Evolutionary conservation across 2,329 filamentous ascomycete genomes (phyloP).

Genomic region (Botrytis squamosa): DNA sequence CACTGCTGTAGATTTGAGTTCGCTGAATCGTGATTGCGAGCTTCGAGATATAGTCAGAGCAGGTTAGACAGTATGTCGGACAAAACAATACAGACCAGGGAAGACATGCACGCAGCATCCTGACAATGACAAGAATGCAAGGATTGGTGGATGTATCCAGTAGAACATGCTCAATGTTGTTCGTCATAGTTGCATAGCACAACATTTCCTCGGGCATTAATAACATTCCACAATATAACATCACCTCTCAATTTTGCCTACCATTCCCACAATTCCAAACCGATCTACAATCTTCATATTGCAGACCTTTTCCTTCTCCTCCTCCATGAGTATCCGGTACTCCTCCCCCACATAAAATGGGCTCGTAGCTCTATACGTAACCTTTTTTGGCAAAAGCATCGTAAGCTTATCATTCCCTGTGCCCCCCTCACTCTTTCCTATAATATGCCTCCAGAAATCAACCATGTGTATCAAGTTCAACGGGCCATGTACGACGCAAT

Average conservation of each 20-base stretch:
- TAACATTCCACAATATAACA: not conserved
- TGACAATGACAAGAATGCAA: not conserved
- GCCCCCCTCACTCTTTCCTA: constrained; percentile 25
- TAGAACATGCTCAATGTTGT: not conserved
- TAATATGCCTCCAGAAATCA: constrained; percentile 60
- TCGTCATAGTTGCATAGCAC: not conserved
- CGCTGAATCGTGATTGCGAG: not conserved
- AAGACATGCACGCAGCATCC: not conserved
- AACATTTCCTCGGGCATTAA: not conserved
- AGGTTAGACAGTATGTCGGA: not conserved
- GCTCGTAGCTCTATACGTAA: constrained; percentile 49
- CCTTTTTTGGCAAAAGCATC: constrained; percentile 41
- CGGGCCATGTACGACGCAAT: constrained; percentile 76
- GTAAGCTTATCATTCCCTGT: not conserved
- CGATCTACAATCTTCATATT: constrained; percentile 34
- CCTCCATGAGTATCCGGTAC: constrained; percentile 46
- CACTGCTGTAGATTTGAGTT: not conserved
- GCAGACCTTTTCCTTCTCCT: constrained; percentile 36
- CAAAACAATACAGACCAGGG: not conserved
- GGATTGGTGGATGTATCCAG: not conserved
- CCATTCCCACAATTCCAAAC: constrained; percentile 38
- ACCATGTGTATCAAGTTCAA: constrained; percentile 72
- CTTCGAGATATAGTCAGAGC: not conserved
- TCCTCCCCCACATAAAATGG: constrained; percentile 50
- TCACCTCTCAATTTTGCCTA: constrained; percentile 34